These are phyloP conservation scores for Excoecaria agallocha DNA, from an alignment of 345 rosid species.

Conservation along the genomic window DNA sequence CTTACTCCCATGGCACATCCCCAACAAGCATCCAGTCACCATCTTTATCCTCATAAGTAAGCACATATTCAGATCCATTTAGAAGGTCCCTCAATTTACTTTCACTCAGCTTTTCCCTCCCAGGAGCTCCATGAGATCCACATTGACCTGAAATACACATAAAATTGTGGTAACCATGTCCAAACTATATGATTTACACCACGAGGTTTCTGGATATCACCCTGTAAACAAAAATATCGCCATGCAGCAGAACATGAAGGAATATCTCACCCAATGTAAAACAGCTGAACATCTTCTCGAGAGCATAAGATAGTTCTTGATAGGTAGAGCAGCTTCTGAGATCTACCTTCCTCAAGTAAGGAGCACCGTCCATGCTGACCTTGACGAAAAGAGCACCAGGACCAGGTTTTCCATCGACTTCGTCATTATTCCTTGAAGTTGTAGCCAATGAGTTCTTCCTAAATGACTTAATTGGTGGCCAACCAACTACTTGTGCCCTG, in stretches of 20 bases:
- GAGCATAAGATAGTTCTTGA: constrained; percentile 69
- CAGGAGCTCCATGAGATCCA: constrained; percentile 60
- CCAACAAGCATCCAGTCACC: constrained; percentile 98
- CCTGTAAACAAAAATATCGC: neutral
- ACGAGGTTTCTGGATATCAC: neutral
- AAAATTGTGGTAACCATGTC: constrained; percentile 14
- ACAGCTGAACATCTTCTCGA: constrained; percentile 92
- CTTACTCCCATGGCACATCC: constrained; percentile 99
- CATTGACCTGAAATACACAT: constrained; percentile 55
- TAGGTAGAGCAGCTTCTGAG: constrained; percentile 67
- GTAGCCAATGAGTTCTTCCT: constrained; percentile 73
- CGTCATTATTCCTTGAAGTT: constrained; percentile 70
- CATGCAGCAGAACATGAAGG: constrained; percentile 3
- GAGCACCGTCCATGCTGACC: constrained; percentile 98
- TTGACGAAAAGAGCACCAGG: constrained; percentile 69
- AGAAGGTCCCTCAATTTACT: constrained; percentile 71
- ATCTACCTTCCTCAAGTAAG: constrained; percentile 86
- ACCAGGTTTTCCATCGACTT: constrained; percentile 84
- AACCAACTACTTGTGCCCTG: constrained; percentile 93
- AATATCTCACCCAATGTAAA: constrained; percentile 73
- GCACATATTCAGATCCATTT: constrained; percentile 83
- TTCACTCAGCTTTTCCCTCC: constrained; percentile 67
- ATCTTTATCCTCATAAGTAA: constrained; percentile 89
- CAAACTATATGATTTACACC: neutral
- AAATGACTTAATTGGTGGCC: constrained; percentile 89